Percentiles rank a stretch among this genome's conserved stretches.
Evolutionary conservation across 106 monocot species (phyloP).

Genomic region (Alisma plantagoaquatica): DNA sequence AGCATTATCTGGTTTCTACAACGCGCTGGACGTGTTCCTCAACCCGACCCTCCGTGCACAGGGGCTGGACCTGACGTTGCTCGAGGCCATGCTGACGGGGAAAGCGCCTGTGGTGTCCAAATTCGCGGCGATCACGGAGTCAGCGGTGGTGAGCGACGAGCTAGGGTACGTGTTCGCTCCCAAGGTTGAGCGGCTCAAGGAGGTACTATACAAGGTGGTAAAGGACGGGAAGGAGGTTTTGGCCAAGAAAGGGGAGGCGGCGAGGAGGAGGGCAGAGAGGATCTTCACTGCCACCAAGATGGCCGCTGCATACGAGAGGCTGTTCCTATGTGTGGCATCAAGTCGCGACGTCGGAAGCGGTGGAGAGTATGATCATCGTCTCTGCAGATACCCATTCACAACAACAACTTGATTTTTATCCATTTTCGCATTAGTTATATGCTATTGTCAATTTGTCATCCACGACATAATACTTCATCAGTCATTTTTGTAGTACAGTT

Average conservation of each 20-base stretch:
- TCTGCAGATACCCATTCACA: slow-evolving; percentile 42
- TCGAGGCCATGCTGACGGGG: slow-evolving; percentile 99
- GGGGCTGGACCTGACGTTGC: slow-evolving; percentile 81
- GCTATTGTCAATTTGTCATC: too few relatives aligned
- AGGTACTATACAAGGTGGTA: slow-evolving; percentile 52
- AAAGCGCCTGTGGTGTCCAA: slow-evolving; percentile 68
- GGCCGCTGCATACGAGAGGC: slow-evolving; percentile 84
- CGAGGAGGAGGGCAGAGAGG: slow-evolving; percentile 41
- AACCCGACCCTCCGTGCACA: slow-evolving; percentile 95
- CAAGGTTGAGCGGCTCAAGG: slow-evolving; percentile 51
- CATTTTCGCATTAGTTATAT: too few relatives aligned
- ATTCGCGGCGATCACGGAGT: slow-evolving; percentile 87
- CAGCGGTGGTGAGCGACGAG: slow-evolving; percentile 64
- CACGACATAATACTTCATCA: too few relatives aligned
- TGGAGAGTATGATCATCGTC: slow-evolving; percentile 9
- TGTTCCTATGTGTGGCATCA: slow-evolving; percentile 74
- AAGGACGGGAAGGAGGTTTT: slow-evolving; percentile 40
- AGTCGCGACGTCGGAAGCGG: slow-evolving; percentile 3
- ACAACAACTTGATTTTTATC: too few relatives aligned
- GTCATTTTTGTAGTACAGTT: too few relatives aligned
- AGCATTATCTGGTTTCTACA: slow-evolving; percentile 71
- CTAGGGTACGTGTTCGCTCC: slow-evolving; percentile 84
- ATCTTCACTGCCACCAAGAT: slow-evolving; percentile 86
- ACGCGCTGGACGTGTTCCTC: slow-evolving; percentile 63
- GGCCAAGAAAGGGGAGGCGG: slow-evolving; percentile 49